A percentile compares a stretch with the other conserved stretches of the same genome.
These are phyloP conservation scores for Neurospora sp. DNA, from an alignment of 495 filamentous ascomycete genomes.

Conservation along the genomic window DNA sequence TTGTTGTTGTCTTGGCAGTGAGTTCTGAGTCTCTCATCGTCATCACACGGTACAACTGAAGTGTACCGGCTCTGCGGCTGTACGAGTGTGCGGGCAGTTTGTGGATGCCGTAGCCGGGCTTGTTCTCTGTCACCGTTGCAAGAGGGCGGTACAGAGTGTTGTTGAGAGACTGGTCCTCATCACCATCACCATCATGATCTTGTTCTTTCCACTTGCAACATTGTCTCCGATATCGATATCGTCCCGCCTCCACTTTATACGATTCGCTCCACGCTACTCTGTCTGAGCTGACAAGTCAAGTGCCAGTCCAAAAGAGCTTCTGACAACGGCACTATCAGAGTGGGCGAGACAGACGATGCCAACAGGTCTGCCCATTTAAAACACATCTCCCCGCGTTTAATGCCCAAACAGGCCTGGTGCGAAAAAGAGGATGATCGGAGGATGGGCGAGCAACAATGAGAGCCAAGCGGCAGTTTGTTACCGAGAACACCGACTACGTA, in stretches of 20 bases:
- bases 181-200: background rate
- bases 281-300: background rate
- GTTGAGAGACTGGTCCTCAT: background rate
- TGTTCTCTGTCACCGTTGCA: background rate
- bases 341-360: background rate
- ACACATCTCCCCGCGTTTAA: conserved; percentile 25
- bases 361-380: background rate
- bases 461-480: background rate
- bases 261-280: background rate
- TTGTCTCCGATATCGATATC: background rate
- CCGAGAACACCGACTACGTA: background rate
- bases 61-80: background rate
- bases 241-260: background rate
- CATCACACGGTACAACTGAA: background rate
- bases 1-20: background rate
- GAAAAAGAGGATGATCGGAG: background rate
- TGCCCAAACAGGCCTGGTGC: conserved; percentile 20
- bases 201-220: background rate
- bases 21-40: background rate
- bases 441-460: background rate
- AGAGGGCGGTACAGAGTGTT: background rate
- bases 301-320: background rate
- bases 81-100: background rate
- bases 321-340: background rate
- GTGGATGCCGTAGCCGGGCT: background rate